Evolutionary conservation across 1,284 basidiomycete species (phyloP), one percentile per base, ranked within the genome.

Genomic region (Exobasidium cylindrosporum): DNA sequence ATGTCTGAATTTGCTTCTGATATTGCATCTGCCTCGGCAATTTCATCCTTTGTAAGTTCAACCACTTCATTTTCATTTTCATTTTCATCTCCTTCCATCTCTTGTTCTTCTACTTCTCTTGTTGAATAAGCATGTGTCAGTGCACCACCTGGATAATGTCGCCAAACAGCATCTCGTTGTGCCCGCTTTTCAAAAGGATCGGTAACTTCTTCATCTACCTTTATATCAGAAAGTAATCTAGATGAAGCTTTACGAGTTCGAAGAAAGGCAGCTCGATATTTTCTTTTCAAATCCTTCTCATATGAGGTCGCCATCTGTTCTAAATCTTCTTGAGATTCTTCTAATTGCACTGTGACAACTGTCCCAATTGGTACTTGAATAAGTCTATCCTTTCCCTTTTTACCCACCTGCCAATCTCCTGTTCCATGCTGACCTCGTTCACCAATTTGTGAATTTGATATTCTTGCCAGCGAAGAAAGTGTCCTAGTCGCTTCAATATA

Each of bases 311-410:
- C 62, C n/a, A 57, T 65, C 45, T 66, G 62, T 21, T 62, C 62
- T 28, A 70, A 66, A 24, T 72, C 72, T 3, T 63, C 63, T 35
- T 71, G 69, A 29, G 57, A 40, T 11, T 65, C 58, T 0, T 67
- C 53, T 1, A 65, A 53, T 0, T 67, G 62, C 0, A 73, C 71
- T n/a, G 66, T 68, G 26, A 77, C 75, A 0, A 78, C 74, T 2
- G 78, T 80, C 4, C 78, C 78, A 2, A 79, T 74, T 23, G 78
- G 78, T 6, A 80, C 77, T 31, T 71, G 64, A 43, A 80, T 62
- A 11, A 64, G 67, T 52, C 68, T 64, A 54, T 76, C 70, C 13
- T 65, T 66, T 0, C 67, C 77, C 24, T 65, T 63, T 17, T 62
- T 61, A 3, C 77, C 78, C 49, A 72, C 72, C 58, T 73, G 54